A percentile compares a stretch with the other conserved stretches of the same genome.
phyloP scores from a whole-genome alignment of 148 eudicot species.

The Polygonum aviculare region DNA sequence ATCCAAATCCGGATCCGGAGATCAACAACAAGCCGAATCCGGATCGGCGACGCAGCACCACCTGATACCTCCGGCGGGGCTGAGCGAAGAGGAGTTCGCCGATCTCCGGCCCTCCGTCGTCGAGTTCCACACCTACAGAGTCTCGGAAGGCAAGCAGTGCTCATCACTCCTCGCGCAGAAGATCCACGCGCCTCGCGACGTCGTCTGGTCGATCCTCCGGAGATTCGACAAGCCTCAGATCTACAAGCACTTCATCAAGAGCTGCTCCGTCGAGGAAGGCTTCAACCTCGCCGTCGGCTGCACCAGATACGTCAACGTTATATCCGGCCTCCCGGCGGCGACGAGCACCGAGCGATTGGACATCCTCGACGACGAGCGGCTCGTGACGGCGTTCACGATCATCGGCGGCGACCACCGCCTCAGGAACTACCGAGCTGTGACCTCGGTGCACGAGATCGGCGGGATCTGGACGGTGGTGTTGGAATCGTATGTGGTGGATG shows the following conservation, averaged over 20 bases:
- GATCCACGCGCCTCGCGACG: conserved; percentile 46
- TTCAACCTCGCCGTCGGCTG: conserved; percentile 30
- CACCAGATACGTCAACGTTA: conserved; percentile 52
- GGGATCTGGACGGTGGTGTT: conserved; percentile 38
- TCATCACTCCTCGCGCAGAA: conserved; percentile 57
- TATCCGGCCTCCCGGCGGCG: conserved; percentile 60
- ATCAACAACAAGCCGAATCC: background rate
- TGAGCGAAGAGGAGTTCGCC: conserved; percentile 39
- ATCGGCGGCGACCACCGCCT: conserved; percentile 65
- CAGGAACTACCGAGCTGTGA: conserved; percentile 50
- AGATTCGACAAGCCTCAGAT: conserved; percentile 60
- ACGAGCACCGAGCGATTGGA: conserved; percentile 60
- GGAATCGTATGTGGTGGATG: conserved; percentile 70
- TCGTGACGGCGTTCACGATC: conserved; percentile 45
- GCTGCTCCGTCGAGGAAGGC: conserved; percentile 32
- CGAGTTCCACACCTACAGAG: conserved; percentile 45
- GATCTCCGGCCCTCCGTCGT: conserved; percentile 18
- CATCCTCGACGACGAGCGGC: conserved; percentile 40
- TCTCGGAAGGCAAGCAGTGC: conserved; percentile 28
- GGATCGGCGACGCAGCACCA: conserved; percentile 23
- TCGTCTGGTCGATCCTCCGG: conserved; percentile 57
- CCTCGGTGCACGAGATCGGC: conserved; percentile 44
- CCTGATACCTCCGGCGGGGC: conserved; percentile 23
- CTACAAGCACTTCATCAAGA: conserved; percentile 66
- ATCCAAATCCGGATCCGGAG: background rate